Evolutionary conservation across 306 rosid species (phyloP), one percentile per base, ranked within the genome.

Genomic region (Urtica urens): DNA sequence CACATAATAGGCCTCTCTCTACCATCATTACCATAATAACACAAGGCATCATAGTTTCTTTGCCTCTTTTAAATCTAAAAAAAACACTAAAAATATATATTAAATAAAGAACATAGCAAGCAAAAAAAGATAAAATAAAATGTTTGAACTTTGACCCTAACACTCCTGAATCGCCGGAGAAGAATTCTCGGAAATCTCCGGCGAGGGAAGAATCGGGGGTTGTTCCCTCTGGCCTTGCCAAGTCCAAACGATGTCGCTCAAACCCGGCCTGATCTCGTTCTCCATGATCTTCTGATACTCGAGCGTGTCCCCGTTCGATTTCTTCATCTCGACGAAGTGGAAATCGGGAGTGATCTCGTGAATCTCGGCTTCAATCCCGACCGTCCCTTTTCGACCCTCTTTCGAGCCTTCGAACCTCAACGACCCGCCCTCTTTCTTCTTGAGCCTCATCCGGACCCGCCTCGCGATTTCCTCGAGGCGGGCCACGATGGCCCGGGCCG

Each of bases 161-260:
- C n/a, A n/a, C n/a, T n/a, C n/a, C n/a, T n/a, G n/a, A n/a, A n/a
- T n/a, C n/a, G n/a, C n/a, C n/a, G n/a, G n/a, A n/a, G n/a, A n/a
- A n/a, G n/a, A n/a, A n/a, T 64, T 58, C 49, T 47, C 72, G 49
- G 37, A 58, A 10, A 35, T 45, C 41, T 55, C 65, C 26, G 25
- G 72, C 50, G 58, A 72, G 23, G 59, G 62, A 55, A 64, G 38
- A 20, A 37, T 25, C 23, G 15, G 53, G 20, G 55, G 77, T 41
- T 55, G 76, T 18, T 64, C 75, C 51, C 71, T 70, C 62, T 92
- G 93, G 64, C 88, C 93, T 72, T 82, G 83, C 96, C 99, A 86
- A 19, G 62, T 73, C 96, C 96, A 92, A 42, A 92, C 63, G 50
- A 92, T 76, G 76, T 86, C 99, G 66, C 75, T 72, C 39, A 92